A percentile compares a stretch with the other conserved stretches of the same genome.
Conservation (phyloP, 2,329 filamentous ascomycete genomes). For the Aspergillus carbonarius region DNA sequence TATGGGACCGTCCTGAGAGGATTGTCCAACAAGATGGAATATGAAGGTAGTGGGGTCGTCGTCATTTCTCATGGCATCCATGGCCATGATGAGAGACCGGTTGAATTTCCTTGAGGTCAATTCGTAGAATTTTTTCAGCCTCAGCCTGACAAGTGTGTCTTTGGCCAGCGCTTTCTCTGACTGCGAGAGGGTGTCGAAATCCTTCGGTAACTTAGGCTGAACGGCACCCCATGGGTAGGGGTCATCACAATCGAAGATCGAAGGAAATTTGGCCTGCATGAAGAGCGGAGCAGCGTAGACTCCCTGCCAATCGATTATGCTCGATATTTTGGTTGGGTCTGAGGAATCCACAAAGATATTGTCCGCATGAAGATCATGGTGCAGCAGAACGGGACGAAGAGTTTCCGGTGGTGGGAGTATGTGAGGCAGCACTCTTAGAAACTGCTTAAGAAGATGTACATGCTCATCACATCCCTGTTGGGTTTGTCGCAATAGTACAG, state of each 20-base stretch:
- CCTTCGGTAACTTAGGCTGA: conserved; percentile 23
- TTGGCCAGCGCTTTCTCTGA: conserved; percentile 15
- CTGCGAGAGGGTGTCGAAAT: conserved; percentile 21
- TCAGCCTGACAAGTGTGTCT: conserved; percentile 8
- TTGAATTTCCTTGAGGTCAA: conserved; percentile 26
- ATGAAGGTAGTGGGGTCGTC: conserved; percentile 23
- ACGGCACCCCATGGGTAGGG: conserved; percentile 26
- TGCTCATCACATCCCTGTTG: conserved; percentile 9
- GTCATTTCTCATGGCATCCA: conserved; percentile 22
- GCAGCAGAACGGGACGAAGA: conserved; percentile 15
- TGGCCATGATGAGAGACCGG: conserved; percentile 16
- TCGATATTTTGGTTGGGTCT: conserved; percentile 26
- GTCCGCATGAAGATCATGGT: conserved; percentile 29
- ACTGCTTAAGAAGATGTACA: conserved; percentile 22
- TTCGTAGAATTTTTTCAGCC: conserved; percentile 27
- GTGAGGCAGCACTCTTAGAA: conserved; percentile 19
- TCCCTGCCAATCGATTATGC: conserved; percentile 30
- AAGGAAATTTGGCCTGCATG: conserved; percentile 26
- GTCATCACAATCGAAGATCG: conserved; percentile 24
- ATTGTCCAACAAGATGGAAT: conserved; percentile 20
- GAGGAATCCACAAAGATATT: conserved; percentile 36
- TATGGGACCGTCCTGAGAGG: conserved; percentile 18
- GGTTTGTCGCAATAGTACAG: neutral
- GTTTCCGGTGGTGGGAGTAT: conserved; percentile 17
- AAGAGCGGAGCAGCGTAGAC: conserved; percentile 27